Base-by-base conservation (phyloP, 2,329 filamentous ascomycete species). In the Hypoxylon sp. region DNA sequence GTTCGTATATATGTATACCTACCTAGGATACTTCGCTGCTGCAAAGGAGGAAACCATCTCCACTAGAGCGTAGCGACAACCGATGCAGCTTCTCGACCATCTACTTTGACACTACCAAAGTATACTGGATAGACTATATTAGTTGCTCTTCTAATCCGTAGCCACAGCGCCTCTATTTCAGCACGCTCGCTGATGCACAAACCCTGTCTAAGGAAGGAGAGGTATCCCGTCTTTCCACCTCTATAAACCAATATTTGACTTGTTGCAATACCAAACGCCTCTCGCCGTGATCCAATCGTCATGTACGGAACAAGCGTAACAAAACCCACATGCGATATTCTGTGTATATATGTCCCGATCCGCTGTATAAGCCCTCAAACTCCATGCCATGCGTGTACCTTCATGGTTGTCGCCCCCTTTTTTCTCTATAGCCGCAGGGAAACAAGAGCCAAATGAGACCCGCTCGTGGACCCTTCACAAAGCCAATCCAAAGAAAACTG, bases 351-450 rank as follows among this genome's bases (percentile, higher is more conserved):
- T 43, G n/a, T 23, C 50, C 55, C 21, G n/a, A 52, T 58, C 50
- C 32, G 49, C 30, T 9, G 19, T 64, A 23, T 60, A 45, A 58
- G 41, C 28, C 28, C 61, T 46, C 5, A 50, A 73, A 73, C 69
- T 72, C 74, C 74, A 73, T 71, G 70, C 64, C 71, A 75, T 74
- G 71, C 71, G 72, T 73, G 38, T 75, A 72, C 66, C 65, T 74
- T 70, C 67, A 70, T 69, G 68, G 58, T 61, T 34, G 55, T 52
- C 63, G 56, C 52, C 23, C 28, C 28, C 28, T 9, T 30, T 25
- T 64, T 46, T n/a, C n/a, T 7, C 36, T 32, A 67, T 46, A 6
- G 17, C 50, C 41, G 11, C 5, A 34, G 21, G 19, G 13, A 53
- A 50, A 59, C 5, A 28, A 41, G 28, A 5, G 21, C 46, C 34